These are phyloP conservation scores for Hericium rajendrae DNA, from an alignment of 768 basidiomycete species.

Conservation along the genomic window DNA sequence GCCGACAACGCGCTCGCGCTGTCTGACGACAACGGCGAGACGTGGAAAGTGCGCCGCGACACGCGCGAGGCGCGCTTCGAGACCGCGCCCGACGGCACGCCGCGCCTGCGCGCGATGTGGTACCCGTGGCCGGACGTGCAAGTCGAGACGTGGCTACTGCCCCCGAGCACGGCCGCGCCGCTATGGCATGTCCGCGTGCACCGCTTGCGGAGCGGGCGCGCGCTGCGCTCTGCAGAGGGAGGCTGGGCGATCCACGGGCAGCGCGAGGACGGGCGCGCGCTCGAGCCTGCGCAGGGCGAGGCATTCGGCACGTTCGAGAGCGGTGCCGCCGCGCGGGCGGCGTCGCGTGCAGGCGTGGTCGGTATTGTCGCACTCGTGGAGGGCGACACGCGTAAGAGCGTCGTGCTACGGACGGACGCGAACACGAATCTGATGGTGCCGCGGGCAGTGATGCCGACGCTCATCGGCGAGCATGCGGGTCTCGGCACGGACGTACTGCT, in stretches of 20 bases:
- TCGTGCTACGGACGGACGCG: slow-evolving; percentile 56
- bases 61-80: slow-evolving; percentile 54
- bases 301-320: slow-evolving; percentile 41
- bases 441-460: slow-evolving; percentile 57
- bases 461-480: slow-evolving; percentile 38
- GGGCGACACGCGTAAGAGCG: slow-evolving; percentile 16
- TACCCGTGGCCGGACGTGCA: slow-evolving; percentile 63
- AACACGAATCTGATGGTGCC: slow-evolving; percentile 65
- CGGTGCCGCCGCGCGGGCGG: slow-evolving; percentile 38
- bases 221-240: slow-evolving; percentile 52
- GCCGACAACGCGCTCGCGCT: slow-evolving; percentile 65
- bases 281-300: slow-evolving; percentile 34
- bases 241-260: slow-evolving; percentile 68
- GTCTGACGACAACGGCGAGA: slow-evolving; percentile 61
- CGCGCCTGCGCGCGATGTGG: slow-evolving; percentile 62
- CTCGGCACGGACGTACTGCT: slow-evolving; percentile 42
- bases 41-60: slow-evolving; percentile 59
- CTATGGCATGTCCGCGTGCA: slow-evolving; percentile 67
- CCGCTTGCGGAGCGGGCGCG: slow-evolving; percentile 43
- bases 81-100: slow-evolving; percentile 23
- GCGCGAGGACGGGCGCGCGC: slow-evolving; percentile 44
- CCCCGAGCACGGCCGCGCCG: slow-evolving; percentile 45
- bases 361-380: slow-evolving; percentile 42
- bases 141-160: slow-evolving; percentile 69
- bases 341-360: slow-evolving; percentile 50